These are phyloP conservation scores for Geotrichum australiense DNA, from an alignment of 1,139 yeast species.

Conservation along the genomic window DNA sequence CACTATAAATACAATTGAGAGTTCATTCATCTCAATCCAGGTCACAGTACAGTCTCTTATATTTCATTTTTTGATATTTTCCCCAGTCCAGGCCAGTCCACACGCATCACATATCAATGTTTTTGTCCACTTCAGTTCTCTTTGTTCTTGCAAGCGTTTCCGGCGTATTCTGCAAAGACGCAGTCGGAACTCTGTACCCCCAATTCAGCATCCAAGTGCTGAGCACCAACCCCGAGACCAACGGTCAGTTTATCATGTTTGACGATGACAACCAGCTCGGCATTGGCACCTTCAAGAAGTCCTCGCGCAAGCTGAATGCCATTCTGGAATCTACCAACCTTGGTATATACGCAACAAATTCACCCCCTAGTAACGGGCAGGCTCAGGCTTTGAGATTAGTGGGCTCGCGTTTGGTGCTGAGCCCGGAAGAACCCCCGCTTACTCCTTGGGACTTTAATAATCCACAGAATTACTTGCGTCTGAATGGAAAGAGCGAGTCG, in stretches of 20 bases:
- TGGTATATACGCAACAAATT: slow-evolving; percentile 3
- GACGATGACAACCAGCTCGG: slow-evolving; percentile 2
- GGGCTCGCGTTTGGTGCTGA: background rate
- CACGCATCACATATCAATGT: too few species aligned
- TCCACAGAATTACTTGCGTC: background rate
- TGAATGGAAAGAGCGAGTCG: slow-evolving; percentile 2
- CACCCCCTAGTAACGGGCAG: slow-evolving; percentile 5
- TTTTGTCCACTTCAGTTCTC: too few species aligned
- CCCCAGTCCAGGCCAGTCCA: too few species aligned
- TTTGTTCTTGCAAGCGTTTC: too few species aligned
- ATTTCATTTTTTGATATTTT: too few species aligned
- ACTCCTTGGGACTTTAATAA: slow-evolving; percentile 3
- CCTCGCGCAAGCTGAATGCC: slow-evolving; percentile 1
- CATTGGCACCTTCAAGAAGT: slow-evolving; percentile 1
- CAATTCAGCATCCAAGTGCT: slow-evolving; percentile 6
- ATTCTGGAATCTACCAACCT: slow-evolving; percentile 1
- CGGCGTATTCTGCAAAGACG: too few species aligned
- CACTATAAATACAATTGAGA: too few species aligned
- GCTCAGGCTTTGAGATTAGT: background rate
- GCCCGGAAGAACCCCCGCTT: slow-evolving; percentile 2
- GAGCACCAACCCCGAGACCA: background rate
- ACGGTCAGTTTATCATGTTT: slow-evolving; percentile 3
- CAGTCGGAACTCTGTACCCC: slow-evolving; percentile 2
- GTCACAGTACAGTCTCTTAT: too few species aligned
- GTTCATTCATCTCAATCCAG: too few species aligned